Evolutionary conservation across 2,329 filamentous ascomycete genomes (phyloP), one percentile per base, ranked within the genome.

Genomic region (Mycosphaerella arachidis): DNA sequence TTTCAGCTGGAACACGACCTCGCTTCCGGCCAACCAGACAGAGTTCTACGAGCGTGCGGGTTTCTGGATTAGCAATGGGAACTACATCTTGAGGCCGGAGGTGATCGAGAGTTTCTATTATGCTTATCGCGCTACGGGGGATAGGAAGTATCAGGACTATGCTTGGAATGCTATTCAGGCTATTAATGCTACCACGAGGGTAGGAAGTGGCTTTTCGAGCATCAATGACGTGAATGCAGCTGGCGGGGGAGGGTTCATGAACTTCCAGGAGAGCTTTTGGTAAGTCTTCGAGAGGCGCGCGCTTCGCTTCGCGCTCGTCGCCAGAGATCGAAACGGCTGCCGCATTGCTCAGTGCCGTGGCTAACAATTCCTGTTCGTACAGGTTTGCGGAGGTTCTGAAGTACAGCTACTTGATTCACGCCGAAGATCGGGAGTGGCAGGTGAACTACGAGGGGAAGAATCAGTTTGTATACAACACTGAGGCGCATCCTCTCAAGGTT

Each of bases 241-340:
- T 10, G 59, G 59, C 16, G 65, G 65, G 2, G 89, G 88, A 0
- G 74, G 76, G 0, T 85, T 82, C 60, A 74, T 75, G 46, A 84
- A 96, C 72, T 87, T 88, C 72, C 89, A 93, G 80, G 90, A 96
- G 76, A 92, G 88, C 68, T 96, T 94, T 77, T 87, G 89, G 79
- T 59, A 43, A 43, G 40, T 43, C 40, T 24, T 24, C 3, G 24
- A 24, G 24, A 24, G 24, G 24, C 24, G 40, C 8, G 40, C 40
- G 13, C n/a, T 18, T 3, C 7, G 13, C n/a, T 43, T 91, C 13
- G 18, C 40, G 13, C 16, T 16, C 73, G 91, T n/a, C 18, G 8
- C n/a, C 40, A 18, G 7, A 5, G 8, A 4, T 37, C 1, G 48
- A 52, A 40, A n/a, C 30, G 24, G 37, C 16, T 37, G 31, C 30